These are phyloP conservation scores for Warburgia ugandensis DNA, from an alignment of 164 flowering plant genomes.

Conservation along the genomic window DNA sequence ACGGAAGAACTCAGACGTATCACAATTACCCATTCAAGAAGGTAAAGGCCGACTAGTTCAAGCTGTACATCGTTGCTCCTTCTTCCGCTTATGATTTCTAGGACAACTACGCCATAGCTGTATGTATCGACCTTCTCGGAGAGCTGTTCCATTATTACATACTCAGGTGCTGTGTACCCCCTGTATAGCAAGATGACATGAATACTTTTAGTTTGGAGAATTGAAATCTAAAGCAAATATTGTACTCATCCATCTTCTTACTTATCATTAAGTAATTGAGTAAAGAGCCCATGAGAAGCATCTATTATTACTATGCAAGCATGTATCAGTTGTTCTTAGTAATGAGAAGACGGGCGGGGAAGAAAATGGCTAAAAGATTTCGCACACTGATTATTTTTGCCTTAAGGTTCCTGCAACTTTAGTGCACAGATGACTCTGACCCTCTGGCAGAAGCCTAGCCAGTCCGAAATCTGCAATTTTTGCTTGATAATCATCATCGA, in stretches of 20 bases:
- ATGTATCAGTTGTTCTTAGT: too few relatives aligned
- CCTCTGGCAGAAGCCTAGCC: constrained; percentile 53
- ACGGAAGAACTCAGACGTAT: too few relatives aligned
- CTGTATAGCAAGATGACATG: constrained; percentile 8
- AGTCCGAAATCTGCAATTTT: constrained; percentile 58
- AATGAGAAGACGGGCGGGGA: too few relatives aligned
- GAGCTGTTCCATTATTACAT: constrained; percentile 50
- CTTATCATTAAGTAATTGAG: too few relatives aligned
- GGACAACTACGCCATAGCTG: constrained; percentile 51
- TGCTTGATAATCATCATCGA: constrained; percentile 48
- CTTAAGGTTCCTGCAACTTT: constrained; percentile 58
- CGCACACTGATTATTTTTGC: too few relatives aligned
- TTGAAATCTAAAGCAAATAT: too few relatives aligned
- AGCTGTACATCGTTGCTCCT: constrained; percentile 25
- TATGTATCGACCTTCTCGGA: constrained; percentile 55
- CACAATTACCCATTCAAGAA: too few relatives aligned
- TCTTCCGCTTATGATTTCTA: constrained; percentile 46
- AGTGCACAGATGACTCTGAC: constrained; percentile 48
- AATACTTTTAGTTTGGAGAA: too few relatives aligned
- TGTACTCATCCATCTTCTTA: too few relatives aligned
- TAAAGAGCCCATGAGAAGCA: too few relatives aligned
- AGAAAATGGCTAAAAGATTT: too few relatives aligned
- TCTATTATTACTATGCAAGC: too few relatives aligned
- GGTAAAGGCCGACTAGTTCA: constrained; percentile 26
- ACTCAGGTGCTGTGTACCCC: constrained; percentile 53